A percentile compares a stretch with the other conserved stretches of the same genome.
Conservation (phyloP, 208 protist genomes). For the Leptomonas pyrrhocoris region DNA sequence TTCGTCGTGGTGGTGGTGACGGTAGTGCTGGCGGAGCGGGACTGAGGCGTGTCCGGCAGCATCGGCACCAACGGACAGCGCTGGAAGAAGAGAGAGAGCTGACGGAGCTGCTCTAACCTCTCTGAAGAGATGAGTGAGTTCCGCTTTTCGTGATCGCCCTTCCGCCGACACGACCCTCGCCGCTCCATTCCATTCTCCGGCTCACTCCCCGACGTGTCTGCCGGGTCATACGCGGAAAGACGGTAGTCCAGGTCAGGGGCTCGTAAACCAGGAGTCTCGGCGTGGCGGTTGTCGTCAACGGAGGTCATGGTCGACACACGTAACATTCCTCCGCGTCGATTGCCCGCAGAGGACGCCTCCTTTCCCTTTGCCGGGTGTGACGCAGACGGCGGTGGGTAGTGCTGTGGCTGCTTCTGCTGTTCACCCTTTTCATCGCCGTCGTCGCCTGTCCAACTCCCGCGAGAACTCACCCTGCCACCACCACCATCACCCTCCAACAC, state of each 20-base stretch:
- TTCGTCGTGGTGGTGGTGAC: neutral
- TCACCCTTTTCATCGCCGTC: neutral
- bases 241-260: neutral
- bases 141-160: neutral
- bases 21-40: slow-evolving; percentile 11
- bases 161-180: neutral
- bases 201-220: neutral
- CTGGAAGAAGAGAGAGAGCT: slow-evolving; percentile 24
- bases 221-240: neutral
- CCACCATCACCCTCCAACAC: neutral
- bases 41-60: slow-evolving; percentile 3
- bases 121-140: neutral
- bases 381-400: neutral
- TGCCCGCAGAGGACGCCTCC: neutral
- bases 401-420: neutral
- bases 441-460: neutral
- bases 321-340: slow-evolving; percentile 7
- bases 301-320: slow-evolving; percentile 10
- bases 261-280: neutral
- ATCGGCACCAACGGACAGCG: slow-evolving; percentile 31
- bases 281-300: slow-evolving; percentile 8
- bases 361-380: too few species aligned
- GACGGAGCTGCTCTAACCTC: slow-evolving; percentile 13
- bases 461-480: too few species aligned
- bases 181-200: neutral